Conservation (phyloP, 768 basidiomycete genomes). For the Infundibulicybe gibba region DNA sequence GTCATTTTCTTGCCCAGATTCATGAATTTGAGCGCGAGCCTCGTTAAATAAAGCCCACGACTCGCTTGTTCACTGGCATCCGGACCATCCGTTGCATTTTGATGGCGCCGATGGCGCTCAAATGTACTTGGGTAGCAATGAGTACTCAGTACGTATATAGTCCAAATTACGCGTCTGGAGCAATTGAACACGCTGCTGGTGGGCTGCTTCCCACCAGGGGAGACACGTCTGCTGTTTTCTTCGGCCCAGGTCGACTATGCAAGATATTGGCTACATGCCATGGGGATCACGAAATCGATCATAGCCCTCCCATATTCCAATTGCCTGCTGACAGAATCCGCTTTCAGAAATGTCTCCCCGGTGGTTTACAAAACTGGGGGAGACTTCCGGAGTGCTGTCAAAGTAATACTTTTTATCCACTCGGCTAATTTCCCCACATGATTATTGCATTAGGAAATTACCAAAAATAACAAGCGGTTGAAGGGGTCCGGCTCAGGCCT, state of each 20-base stretch:
- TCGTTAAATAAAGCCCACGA: conserved; percentile 46
- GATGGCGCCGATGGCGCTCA: conserved; percentile 64
- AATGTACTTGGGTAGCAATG: conserved; percentile 72
- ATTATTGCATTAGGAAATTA: conserved; percentile 53
- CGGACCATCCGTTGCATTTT: conserved; percentile 67
- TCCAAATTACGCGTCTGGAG: neutral
- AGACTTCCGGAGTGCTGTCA: conserved; percentile 55
- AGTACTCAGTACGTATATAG: conserved; percentile 38
- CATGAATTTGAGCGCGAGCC: neutral
- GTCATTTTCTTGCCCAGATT: conserved; percentile 2
- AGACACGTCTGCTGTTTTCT: conserved; percentile 78
- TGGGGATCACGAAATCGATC: conserved; percentile 57
- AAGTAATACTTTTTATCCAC: conserved; percentile 30
- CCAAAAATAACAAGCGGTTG: conserved; percentile 77
- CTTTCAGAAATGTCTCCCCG: conserved; percentile 56
- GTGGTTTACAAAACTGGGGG: conserved; percentile 51
- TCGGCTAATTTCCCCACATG: too few relatives aligned
- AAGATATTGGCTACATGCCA: conserved; percentile 78
- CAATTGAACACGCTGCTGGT: neutral
- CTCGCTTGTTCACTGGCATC: conserved; percentile 61
- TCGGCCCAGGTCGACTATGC: conserved; percentile 84
- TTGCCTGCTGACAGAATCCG: conserved; percentile 60
- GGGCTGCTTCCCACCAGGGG: conserved; percentile 70
- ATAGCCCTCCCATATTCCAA: conserved; percentile 78
- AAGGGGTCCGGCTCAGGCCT: conserved; percentile 60